Evolutionary conservation across 2,329 filamentous ascomycete species (phyloP), one percentile per base, ranked within the genome.

Genomic region (Didymella keratinophila): DNA sequence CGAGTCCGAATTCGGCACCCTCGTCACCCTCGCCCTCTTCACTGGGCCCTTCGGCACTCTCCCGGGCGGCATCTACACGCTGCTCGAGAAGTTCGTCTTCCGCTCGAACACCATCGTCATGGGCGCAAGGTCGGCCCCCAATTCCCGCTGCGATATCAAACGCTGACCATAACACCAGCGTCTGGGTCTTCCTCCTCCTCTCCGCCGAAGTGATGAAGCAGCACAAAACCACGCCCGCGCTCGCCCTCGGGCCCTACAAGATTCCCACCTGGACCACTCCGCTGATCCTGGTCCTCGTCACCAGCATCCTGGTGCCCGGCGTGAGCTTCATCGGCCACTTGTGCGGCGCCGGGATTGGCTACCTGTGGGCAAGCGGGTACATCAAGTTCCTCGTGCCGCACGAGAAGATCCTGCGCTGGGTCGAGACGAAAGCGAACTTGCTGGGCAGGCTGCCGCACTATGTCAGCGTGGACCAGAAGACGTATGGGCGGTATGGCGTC

Each of bases 231-330:
- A 69, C 20, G 37, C 71, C 43, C 44, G 1, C 4, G 14, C 25
- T 61, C 62, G 85, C 82, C 60, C 78, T 89, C 42, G 82, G 81
- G n/a, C 82, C 82, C 30, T 83, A 83, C 69, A 84, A 91, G 66
- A 92, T 99, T 57, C 94, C 95, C 2, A 98, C 93, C 0, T 98
- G 94, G 93, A 91, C 89, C 8, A 92, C 91, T 2, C 94, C 95
- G 4, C 79, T 98, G n/a, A 81, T 92, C 49, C 81, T 92, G 69
- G 85, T 91, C 48, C 78, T 96, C 36, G 83, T 94, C 14, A 86
- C 92, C 34, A 87, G 88, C 53, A 88, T 92, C 27, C 80, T 99
- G 50, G 80, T 97, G 4, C 92, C 93, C 0, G 86, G 88, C 63
- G 92, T 92, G 2, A 96, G 91, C 75, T 85, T 97, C 52, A 79